These are phyloP conservation scores for Microcos paniculata DNA, from an alignment of 345 rosid species.

Conservation along the genomic window DNA sequence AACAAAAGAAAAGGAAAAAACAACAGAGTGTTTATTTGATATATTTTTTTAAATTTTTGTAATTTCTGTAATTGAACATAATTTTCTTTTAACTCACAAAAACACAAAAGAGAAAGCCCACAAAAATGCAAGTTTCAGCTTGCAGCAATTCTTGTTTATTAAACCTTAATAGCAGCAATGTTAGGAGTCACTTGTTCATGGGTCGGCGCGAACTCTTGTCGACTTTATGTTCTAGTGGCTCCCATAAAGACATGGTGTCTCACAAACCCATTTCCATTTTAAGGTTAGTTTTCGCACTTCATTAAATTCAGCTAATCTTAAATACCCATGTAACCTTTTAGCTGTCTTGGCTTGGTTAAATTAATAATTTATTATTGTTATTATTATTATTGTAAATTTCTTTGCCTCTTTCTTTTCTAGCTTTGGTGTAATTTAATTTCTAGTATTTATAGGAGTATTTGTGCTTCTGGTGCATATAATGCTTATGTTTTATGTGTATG, in stretches of 20 bases:
- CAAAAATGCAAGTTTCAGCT: constrained; percentile 36
- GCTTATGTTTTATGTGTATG: not conserved
- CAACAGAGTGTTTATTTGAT: not conserved
- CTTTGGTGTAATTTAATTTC: not conserved
- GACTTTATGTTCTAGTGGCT: constrained; percentile 35
- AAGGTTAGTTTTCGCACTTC: constrained; percentile 29
- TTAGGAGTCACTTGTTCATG: constrained; percentile 23
- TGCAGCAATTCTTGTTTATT: constrained; percentile 32
- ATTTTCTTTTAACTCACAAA: not conserved
- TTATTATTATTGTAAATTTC: not conserved
- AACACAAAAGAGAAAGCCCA: not conserved
- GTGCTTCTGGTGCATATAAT: not conserved
- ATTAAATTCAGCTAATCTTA: not conserved
- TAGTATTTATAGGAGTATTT: not conserved
- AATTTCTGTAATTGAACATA: not conserved
- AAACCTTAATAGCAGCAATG: constrained; percentile 22
- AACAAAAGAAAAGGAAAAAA: too few species aligned
- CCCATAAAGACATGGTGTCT: constrained; percentile 21
- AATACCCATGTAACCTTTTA: not conserved
- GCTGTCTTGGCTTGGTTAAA: constrained; percentile 1
- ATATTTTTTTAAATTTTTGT: not conserved
- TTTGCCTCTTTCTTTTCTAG: not conserved
- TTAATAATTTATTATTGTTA: not conserved
- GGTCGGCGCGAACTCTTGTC: constrained; percentile 41
- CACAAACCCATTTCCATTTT: constrained; percentile 29